phyloP scores from a whole-genome alignment of 2,329 filamentous ascomycete species.

The Alternaria hordeiaustralica region DNA sequence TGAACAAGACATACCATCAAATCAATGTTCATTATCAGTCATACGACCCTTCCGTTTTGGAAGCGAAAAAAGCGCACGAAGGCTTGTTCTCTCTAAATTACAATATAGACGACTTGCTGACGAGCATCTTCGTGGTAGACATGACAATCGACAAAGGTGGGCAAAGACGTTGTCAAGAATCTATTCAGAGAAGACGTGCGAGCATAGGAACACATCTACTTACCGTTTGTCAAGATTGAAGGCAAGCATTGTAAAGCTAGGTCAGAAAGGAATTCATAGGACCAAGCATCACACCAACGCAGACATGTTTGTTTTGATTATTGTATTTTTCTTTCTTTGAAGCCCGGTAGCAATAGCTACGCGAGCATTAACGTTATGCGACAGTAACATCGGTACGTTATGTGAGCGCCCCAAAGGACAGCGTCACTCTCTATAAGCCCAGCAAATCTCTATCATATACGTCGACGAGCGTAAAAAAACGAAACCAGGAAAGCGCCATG shows the following conservation, averaged over 20 bases:
- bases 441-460: not conserved
- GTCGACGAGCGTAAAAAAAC: not conserved
- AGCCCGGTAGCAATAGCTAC: not conserved
- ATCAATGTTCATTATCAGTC: not conserved
- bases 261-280: fast-evolving
- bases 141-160: not conserved
- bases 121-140: not conserved
- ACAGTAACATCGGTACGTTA: not conserved
- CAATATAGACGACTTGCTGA: not conserved
- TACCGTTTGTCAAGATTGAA: not conserved
- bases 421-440: not conserved
- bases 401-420: not conserved
- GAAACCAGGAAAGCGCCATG: not conserved
- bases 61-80: not conserved
- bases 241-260: fast-evolving
- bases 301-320: not conserved
- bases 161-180: not conserved
- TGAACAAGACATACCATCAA: not conserved
- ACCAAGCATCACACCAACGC: not conserved
- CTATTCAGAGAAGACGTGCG: fast-evolving
- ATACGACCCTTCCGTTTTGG: not conserved
- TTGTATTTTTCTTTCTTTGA: not conserved
- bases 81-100: not conserved
- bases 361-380: not conserved
- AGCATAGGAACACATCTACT: not conserved